Evolutionary conservation across 345 rosid genomes (phyloP), one percentile per base, ranked within the genome.

Genomic region (Gossypium stocksii): DNA sequence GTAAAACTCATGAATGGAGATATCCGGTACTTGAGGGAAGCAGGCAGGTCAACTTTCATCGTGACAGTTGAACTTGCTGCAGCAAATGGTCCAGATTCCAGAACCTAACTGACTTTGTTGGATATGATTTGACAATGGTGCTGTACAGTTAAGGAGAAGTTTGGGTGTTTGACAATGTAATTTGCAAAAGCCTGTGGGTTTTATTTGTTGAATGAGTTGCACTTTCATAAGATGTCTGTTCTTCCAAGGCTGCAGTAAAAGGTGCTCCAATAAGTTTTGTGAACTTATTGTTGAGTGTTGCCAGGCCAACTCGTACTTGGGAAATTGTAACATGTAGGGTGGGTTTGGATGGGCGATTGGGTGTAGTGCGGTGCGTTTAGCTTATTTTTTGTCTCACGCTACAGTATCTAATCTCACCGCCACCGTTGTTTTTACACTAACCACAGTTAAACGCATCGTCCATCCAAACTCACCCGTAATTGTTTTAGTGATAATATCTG

Each of bases 1-100:
- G 84, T 87, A 76, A 91, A 88, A 82, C 90, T 92, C 62, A 92
- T 94, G 97, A 91, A 87, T 66, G 97, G 98, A 80, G 97, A 94
- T 76, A 91, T 94, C 53, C 94, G 86, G 78, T 94, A 92, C 23
- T 46, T 66, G 23, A 66, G 71, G 71, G 97, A 92, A 84, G 91
- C 91, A 11, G 93, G 91, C 27, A 91, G 84, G 75, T 87, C 95
- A 2, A 86, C 89, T 73, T 88, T 92, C 83, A 89, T 91, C 38
- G 69, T 94, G 79, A 75, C 86, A 3, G 88, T 88, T 3, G 97
- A 91, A 78, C 93, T 94, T 41, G 98, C 98, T 46, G 97, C 89
- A 20, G 86, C 89, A 66, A 72, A 19, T 68, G 75, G 59, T 49
- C 73, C 14, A 27, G 69, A 61, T 56, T 65, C 62, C 54, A 51